phyloP scores from a whole-genome alignment of 208 protist genomes.

The Leishmania guyanensis region DNA sequence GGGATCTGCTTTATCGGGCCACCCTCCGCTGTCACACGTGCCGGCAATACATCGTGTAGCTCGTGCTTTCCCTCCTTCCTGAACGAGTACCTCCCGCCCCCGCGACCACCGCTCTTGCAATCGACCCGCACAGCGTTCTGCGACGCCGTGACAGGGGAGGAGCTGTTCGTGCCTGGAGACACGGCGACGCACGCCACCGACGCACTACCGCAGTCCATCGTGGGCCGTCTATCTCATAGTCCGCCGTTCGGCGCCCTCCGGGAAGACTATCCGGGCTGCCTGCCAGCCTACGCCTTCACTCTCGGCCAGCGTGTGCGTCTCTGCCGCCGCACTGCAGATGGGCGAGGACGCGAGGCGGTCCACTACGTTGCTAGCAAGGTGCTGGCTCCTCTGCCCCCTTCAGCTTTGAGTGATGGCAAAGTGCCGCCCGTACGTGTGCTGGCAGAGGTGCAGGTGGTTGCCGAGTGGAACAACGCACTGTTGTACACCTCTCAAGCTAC shows the following conservation, averaged over 20 bases:
- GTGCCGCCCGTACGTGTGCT: constrained; percentile 31
- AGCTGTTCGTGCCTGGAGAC: background rate
- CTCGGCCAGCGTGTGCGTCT: constrained; percentile 67
- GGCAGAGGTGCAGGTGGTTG: constrained; percentile 59
- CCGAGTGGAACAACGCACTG: constrained; percentile 54
- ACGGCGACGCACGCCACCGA: background rate
- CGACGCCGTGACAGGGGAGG: constrained; percentile 35
- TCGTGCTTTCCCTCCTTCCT: constrained; percentile 62
- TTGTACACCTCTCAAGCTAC: constrained; percentile 28
- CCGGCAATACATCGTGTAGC: constrained; percentile 13
- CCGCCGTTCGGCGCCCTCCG: background rate
- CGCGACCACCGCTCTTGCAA: constrained; percentile 8
- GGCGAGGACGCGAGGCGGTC: constrained; percentile 1
- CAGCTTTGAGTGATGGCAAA: background rate
- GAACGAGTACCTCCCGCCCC: constrained; percentile 52
- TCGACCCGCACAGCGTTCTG: constrained; percentile 42
- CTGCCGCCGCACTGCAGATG: background rate
- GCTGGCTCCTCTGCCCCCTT: constrained; percentile 19
- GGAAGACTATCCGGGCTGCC: constrained; percentile 26
- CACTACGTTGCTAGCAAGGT: constrained; percentile 74
- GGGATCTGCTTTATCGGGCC: constrained; percentile 80
- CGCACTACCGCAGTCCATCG: background rate
- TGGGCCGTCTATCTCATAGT: background rate
- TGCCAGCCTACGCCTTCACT: constrained; percentile 74
- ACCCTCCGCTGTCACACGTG: constrained; percentile 2